These are phyloP conservation scores for Apiotrichum domesticum DNA, from an alignment of 1,284 basidiomycete genomes.

Conservation along the genomic window DNA sequence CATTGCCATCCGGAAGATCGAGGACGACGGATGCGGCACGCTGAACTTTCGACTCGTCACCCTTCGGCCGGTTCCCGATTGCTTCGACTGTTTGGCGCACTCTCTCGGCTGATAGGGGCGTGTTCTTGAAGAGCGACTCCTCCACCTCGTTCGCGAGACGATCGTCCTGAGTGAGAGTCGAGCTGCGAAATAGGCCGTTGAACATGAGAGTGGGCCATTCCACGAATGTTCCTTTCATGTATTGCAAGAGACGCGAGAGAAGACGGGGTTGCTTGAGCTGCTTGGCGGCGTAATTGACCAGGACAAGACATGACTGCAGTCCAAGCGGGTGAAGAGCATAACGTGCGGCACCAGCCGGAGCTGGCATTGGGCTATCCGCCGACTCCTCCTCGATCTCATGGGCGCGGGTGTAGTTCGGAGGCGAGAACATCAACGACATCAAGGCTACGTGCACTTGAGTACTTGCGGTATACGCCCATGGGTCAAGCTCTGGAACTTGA, in stretches of 20 bases:
- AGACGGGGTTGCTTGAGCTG: constrained; percentile 21
- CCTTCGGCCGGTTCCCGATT: too few species aligned
- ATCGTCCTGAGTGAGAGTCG: constrained; percentile 5
- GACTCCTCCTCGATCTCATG: constrained; percentile 5
- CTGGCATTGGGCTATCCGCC: neutral
- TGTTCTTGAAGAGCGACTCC: constrained; percentile 2
- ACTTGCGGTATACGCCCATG: constrained; percentile 42
- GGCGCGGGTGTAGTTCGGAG: constrained; percentile 31
- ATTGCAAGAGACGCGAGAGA: constrained; percentile 25
- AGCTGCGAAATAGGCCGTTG: constrained; percentile 21
- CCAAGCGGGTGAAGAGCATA: constrained; percentile 37
- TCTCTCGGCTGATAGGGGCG: too few species aligned
- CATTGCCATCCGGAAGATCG: neutral
- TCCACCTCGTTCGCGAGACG: constrained; percentile 5
- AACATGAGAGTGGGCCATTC: constrained; percentile 13
- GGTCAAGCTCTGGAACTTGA: constrained; percentile 15
- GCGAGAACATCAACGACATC: constrained; percentile 40
- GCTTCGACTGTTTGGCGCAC: too few species aligned
- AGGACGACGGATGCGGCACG: neutral
- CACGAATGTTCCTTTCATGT: constrained; percentile 23
- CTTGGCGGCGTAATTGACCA: constrained; percentile 34
- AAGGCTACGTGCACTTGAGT: constrained; percentile 45
- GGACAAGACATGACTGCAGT: constrained; percentile 27
- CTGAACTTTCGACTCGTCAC: too few species aligned
- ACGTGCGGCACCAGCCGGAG: constrained; percentile 7